These are phyloP conservation scores for Pythium utonaiense DNA, from an alignment of 352 stramenopile species.

Conservation along the genomic window DNA sequence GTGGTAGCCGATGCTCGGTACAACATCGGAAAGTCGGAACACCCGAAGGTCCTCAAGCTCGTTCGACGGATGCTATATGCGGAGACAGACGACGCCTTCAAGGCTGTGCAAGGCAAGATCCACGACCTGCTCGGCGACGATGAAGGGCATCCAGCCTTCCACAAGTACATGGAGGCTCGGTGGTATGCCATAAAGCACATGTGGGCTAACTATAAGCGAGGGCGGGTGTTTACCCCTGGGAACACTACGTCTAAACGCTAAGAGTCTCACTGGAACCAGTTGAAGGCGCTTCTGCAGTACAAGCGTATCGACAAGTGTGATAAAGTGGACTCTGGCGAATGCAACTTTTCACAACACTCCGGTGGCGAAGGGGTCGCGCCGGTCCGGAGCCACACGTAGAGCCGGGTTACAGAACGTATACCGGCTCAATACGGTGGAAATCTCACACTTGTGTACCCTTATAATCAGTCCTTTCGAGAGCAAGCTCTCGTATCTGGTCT, in stretches of 20 bases:
- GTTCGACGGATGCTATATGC: not conserved
- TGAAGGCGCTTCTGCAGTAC: not conserved
- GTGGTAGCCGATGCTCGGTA: not conserved
- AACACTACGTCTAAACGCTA: conserved; percentile 1
- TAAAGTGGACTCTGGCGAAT: too few relatives aligned
- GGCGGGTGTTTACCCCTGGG: not conserved
- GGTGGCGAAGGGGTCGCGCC: too few relatives aligned
- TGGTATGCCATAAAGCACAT: not conserved
- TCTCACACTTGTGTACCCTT: too few relatives aligned
- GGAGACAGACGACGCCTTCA: not conserved
- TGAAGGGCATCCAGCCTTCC: not conserved
- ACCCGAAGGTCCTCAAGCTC: not conserved
- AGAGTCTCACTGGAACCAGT: not conserved
- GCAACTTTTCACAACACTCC: too few relatives aligned
- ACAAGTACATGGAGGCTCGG: not conserved
- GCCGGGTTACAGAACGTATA: too few relatives aligned
- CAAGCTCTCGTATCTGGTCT: too few relatives aligned
- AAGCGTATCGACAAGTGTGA: not conserved
- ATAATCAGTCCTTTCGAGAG: too few relatives aligned
- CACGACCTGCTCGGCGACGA: not conserved
- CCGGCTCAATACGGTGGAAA: too few relatives aligned
- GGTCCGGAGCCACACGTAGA: too few relatives aligned
- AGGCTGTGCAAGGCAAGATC: not conserved
- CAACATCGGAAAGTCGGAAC: not conserved
- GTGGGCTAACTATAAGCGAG: not conserved